These are phyloP conservation scores for Pholiota adiposa DNA, from an alignment of 1,284 basidiomycete genomes.

Conservation along the genomic window DNA sequence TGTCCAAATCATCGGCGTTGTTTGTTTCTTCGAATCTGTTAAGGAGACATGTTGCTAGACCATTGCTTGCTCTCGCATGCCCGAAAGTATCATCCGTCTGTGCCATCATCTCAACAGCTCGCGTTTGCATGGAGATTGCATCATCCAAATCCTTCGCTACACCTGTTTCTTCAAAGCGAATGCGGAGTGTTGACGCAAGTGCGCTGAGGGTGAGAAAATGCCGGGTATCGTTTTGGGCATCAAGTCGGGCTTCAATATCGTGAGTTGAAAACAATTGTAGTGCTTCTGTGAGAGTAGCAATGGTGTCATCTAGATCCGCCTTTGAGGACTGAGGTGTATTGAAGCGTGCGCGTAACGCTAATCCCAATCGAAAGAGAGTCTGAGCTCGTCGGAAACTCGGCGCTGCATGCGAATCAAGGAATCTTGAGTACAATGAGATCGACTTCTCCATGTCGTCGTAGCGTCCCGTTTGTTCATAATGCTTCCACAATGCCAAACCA, in stretches of 20 bases:
- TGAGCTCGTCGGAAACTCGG: not conserved
- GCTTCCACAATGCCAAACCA: conserved; percentile 1
- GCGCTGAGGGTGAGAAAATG: not conserved
- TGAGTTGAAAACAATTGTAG: not conserved
- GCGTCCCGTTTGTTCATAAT: not conserved
- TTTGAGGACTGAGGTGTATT: not conserved
- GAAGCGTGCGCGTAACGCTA: not conserved
- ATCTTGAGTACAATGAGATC: not conserved
- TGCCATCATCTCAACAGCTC: not conserved
- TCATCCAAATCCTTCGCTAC: not conserved
- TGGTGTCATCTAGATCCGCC: not conserved
- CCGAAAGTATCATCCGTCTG: not conserved
- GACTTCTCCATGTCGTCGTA: not conserved
- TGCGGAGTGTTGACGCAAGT: not conserved
- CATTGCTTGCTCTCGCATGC: not conserved
- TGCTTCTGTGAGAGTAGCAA: not conserved
- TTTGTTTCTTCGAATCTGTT: not conserved
- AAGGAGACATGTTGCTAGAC: not conserved
- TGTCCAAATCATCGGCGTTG: not conserved
- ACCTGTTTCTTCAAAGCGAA: not conserved
- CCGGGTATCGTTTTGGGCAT: not conserved
- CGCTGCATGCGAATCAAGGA: not conserved
- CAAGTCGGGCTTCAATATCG: not conserved
- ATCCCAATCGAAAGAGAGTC: not conserved
- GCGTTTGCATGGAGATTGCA: not conserved